Conservation (phyloP, 768 basidiomycete species). For the Ramaria rubella region DNA sequence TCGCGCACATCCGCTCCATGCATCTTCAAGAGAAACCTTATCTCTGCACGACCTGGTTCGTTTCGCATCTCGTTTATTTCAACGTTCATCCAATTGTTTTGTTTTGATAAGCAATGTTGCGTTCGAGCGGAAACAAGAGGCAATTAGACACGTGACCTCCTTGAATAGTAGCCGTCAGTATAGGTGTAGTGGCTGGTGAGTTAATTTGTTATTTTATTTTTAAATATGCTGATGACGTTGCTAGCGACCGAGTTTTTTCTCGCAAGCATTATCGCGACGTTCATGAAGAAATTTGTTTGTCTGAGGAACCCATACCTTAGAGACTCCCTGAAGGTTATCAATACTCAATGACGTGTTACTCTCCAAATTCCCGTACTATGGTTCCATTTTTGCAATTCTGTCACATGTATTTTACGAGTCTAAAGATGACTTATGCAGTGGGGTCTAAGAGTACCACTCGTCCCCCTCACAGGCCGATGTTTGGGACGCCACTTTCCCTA, state of each 20-base stretch:
- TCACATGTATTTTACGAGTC: too few relatives aligned
- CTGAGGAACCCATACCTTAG: background rate
- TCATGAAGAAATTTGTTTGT: constrained; percentile 3
- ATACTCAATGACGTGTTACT: too few relatives aligned
- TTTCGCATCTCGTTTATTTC: background rate
- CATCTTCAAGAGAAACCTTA: constrained; percentile 2
- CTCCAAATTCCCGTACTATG: too few relatives aligned
- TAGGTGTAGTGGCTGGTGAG: constrained; percentile 9
- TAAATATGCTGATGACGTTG: background rate
- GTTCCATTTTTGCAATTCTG: too few relatives aligned
- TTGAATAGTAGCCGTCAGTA: constrained; percentile 9
- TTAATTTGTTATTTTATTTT: background rate
- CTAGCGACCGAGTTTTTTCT: constrained; percentile 4
- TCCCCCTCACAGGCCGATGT: too few relatives aligned
- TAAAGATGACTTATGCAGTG: too few relatives aligned
- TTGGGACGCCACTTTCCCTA: too few relatives aligned
- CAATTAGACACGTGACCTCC: constrained; percentile 3
- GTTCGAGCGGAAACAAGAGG: constrained; percentile 9
- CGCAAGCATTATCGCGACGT: constrained; percentile 8
- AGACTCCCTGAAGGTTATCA: too few relatives aligned
- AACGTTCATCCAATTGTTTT: background rate
- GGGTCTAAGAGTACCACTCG: too few relatives aligned
- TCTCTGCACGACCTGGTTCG: background rate
- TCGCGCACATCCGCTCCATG: constrained; percentile 6
- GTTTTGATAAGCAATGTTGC: background rate